A percentile compares a stretch with the other conserved stretches of the same genome.
These are phyloP conservation scores for Leucosporidium creatinivorum DNA, from an alignment of 768 basidiomycete genomes.

Conservation along the genomic window DNA sequence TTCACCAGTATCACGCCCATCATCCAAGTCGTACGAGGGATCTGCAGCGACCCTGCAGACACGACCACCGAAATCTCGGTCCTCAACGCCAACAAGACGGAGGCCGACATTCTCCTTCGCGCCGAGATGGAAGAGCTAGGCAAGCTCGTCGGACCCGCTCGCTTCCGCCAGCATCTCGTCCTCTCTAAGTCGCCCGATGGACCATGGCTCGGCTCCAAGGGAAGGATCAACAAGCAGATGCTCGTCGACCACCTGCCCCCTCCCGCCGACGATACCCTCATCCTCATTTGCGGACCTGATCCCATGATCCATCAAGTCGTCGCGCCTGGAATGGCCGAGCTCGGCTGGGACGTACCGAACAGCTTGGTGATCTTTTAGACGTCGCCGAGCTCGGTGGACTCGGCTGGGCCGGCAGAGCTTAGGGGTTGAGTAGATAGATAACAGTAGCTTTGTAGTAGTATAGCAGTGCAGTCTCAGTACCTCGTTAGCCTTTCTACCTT, in stretches of 20 bases:
- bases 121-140: constrained; percentile 49
- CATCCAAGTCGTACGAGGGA: constrained; percentile 51
- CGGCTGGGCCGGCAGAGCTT: too few relatives aligned
- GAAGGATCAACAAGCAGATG: constrained; percentile 46
- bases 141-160: constrained; percentile 17
- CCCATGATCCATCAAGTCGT: constrained; percentile 37
- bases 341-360: constrained; percentile 44
- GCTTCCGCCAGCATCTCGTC: constrained; percentile 48
- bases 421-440: too few relatives aligned
- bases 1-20: constrained; percentile 56
- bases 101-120: constrained; percentile 51
- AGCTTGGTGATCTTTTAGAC: constrained; percentile 43
- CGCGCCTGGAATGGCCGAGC: constrained; percentile 39
- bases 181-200: constrained; percentile 43
- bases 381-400: too few relatives aligned
- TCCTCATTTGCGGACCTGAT: constrained; percentile 53
- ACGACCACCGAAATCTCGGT: constrained; percentile 47
- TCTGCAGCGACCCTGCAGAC: constrained; percentile 46
- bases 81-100: constrained; percentile 49
- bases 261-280: constrained; percentile 44
- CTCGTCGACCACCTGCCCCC: constrained; percentile 46
- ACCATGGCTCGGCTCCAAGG: constrained; percentile 45
- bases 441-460: neutral
- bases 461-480: neutral
- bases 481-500: too few relatives aligned